Percentiles rank a stretch among this genome's conserved stretches.
phyloP scores from a whole-genome alignment of 2,329 filamentous ascomycete species.

The Fusarium continuum region DNA sequence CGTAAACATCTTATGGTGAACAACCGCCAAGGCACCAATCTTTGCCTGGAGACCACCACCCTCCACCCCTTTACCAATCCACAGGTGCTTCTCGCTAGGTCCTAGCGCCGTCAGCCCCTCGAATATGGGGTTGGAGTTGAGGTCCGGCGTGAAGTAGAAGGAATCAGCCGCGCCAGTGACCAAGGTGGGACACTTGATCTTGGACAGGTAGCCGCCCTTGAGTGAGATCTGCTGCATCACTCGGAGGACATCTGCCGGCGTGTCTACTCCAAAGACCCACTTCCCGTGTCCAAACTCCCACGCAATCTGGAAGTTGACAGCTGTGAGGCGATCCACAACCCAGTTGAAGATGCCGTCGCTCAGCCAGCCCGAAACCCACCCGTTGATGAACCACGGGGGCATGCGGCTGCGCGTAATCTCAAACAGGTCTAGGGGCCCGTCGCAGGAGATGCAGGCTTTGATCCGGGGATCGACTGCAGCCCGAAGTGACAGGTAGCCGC shows the following conservation, averaged over 20 bases:
- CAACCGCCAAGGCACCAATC: conserved; percentile 34
- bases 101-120: conserved; percentile 8
- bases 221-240: conserved; percentile 31
- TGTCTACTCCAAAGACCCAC: conserved; percentile 40
- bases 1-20: conserved; percentile 33
- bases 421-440: conserved; percentile 40
- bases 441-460: conserved; percentile 53
- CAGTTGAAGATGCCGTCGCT: conserved; percentile 40
- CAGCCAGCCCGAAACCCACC: conserved; percentile 35
- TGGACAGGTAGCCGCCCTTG: conserved; percentile 30
- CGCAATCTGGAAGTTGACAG: conserved; percentile 42
- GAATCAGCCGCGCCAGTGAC: conserved; percentile 40
- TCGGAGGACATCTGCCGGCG: conserved; percentile 41
- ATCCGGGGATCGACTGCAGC: conserved; percentile 53
- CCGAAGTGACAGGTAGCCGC: conserved; percentile 58
- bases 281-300: conserved; percentile 45
- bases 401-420: conserved; percentile 42
- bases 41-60: conserved; percentile 37
- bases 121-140: conserved; percentile 21
- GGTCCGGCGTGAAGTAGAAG: conserved; percentile 32
- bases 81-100: conserved; percentile 27
- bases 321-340: conserved; percentile 27
- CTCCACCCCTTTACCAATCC: conserved; percentile 30
- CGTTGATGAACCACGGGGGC: conserved; percentile 38
- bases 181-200: conserved; percentile 43